phyloP scores from a whole-genome alignment of 371 early-diverging fungal species.

The Mycotypha africana region DNA sequence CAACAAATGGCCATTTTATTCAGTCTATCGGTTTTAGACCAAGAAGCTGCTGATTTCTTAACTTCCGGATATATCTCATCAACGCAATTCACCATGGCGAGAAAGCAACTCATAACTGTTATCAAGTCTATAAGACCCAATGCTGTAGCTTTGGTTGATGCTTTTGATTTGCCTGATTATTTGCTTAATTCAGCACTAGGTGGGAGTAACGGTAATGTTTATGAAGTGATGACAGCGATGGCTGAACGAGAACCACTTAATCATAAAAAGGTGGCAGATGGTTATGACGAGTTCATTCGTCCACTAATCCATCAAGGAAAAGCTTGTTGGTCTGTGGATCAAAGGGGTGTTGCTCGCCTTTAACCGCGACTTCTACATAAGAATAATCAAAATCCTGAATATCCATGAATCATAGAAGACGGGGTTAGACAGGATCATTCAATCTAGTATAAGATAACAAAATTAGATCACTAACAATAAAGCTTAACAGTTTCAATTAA shows the following conservation, averaged over 20 bases:
- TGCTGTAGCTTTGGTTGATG: slow-evolving; percentile 67
- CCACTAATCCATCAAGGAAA: slow-evolving; percentile 45
- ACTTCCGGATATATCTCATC: slow-evolving; percentile 48
- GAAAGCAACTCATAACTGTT: slow-evolving; percentile 32
- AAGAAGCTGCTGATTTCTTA: slow-evolving; percentile 60
- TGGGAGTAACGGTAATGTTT: slow-evolving; percentile 62
- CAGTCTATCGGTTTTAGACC: slow-evolving; percentile 52
- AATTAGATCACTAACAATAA: no score
- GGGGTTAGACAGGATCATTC: no score
- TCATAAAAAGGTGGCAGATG: slow-evolving; percentile 30
- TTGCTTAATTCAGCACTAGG: slow-evolving; percentile 71
- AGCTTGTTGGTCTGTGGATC: slow-evolving; percentile 24
- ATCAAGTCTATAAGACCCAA: slow-evolving; percentile 61
- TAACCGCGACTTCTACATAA: no score
- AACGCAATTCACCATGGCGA: slow-evolving; percentile 43
- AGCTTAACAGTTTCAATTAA: no score
- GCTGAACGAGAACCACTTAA: slow-evolving; percentile 70
- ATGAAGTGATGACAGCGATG: slow-evolving; percentile 63
- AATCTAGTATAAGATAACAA: no score
- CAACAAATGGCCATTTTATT: slow-evolving; percentile 27
- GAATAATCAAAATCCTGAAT: no score
- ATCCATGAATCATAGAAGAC: no score
- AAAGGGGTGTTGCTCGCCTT: slow-evolving; percentile 30
- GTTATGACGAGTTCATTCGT: slow-evolving; percentile 52
- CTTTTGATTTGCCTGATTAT: slow-evolving; percentile 67